Percentiles rank a stretch among this genome's conserved stretches.
phyloP scores from a whole-genome alignment of 2,329 filamentous ascomycete genomes.

The Lasiodiplodia hormozganensis region DNA sequence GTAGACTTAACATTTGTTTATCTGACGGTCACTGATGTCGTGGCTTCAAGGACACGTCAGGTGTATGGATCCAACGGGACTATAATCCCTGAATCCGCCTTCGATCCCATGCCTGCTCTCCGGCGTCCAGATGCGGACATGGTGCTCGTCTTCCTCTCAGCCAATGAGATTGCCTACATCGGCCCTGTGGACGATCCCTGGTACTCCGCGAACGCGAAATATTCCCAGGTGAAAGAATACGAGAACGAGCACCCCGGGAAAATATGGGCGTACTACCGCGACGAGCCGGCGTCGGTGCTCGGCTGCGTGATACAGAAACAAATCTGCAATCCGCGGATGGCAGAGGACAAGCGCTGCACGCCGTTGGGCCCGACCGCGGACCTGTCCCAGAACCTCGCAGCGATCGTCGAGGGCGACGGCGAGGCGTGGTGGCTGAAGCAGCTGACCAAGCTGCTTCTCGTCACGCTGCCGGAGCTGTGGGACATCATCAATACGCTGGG shows the following conservation, averaged over 20 bases:
- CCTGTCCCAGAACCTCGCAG: neutral
- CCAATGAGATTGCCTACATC: constrained; percentile 25
- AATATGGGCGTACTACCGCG: neutral
- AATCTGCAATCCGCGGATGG: constrained; percentile 29
- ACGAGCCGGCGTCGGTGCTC: constrained; percentile 9
- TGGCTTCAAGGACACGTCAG: neutral
- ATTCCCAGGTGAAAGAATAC: neutral
- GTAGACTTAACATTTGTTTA: neutral
- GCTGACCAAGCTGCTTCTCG: neutral
- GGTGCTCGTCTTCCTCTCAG: constrained; percentile 29
- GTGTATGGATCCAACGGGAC: neutral
- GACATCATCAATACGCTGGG: neutral
- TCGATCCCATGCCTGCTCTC: neutral
- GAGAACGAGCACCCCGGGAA: neutral
- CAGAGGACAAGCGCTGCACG: neutral
- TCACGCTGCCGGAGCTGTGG: neutral
- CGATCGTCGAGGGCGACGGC: neutral
- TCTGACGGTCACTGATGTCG: neutral
- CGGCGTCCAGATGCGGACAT: constrained; percentile 25
- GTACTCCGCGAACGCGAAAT: constrained; percentile 27
- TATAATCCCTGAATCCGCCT: neutral
- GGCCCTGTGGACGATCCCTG: constrained; percentile 31
- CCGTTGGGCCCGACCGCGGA: neutral
- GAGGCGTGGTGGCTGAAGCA: neutral
- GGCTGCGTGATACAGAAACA: constrained; percentile 18